phyloP scores from a whole-genome alignment of 192 early-diverging fungal genomes.

The Coemansia reversa region DNA sequence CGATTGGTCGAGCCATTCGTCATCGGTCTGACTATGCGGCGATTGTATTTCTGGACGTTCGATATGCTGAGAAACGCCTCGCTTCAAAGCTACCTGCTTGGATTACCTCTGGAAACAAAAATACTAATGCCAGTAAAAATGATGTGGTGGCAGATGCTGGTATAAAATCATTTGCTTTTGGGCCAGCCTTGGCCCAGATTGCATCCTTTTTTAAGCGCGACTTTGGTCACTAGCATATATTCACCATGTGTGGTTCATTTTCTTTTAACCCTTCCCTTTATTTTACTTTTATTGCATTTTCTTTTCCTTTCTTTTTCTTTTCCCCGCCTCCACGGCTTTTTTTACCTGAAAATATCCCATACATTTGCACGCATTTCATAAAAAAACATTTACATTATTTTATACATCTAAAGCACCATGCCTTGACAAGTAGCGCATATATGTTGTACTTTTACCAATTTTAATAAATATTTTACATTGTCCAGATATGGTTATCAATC shows the following conservation, averaged over 20 bases:
- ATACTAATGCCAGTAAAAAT: not conserved
- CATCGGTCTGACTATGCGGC: conserved; percentile 85
- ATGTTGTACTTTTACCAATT: no score
- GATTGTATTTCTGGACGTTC: conserved; percentile 74
- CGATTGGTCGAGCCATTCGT: conserved; percentile 88
- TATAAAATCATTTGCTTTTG: conserved; percentile 17
- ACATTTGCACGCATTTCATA: no score
- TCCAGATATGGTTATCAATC: not conserved
- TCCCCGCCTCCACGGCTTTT: no score
- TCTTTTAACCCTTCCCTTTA: no score
- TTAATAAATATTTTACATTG: not conserved
- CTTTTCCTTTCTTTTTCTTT: no score
- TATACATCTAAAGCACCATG: no score
- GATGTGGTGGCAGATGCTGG: not conserved
- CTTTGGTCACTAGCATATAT: conserved; percentile 2
- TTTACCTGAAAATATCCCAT: no score
- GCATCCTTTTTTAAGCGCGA: conserved; percentile 37
- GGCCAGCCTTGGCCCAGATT: conserved; percentile 21
- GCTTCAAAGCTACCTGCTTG: conserved; percentile 65
- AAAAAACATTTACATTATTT: no score
- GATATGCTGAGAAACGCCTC: conserved; percentile 56
- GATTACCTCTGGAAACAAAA: conserved; percentile 35
- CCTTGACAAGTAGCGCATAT: no score
- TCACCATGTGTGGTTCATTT: not conserved
- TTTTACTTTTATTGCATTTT: no score